A percentile compares a stretch with the other conserved stretches of the same genome.
Evolutionary conservation across 495 filamentous ascomycete species (phyloP).

Genomic region (Lasiosphaeris hirsuta): DNA sequence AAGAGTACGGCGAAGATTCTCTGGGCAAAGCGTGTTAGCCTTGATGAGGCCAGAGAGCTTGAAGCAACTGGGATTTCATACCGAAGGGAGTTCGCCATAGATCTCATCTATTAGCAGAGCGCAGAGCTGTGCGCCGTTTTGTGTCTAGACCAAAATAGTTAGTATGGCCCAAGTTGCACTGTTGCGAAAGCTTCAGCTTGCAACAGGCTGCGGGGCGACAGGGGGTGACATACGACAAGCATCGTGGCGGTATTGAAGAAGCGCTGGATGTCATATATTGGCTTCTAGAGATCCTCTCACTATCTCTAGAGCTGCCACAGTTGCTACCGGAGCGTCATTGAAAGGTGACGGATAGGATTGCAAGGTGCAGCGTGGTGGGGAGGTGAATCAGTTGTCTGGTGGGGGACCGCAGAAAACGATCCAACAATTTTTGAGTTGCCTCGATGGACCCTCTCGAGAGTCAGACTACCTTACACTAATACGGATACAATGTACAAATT

Average conservation of each 20-base stretch:
- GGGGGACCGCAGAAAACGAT: conserved; percentile 24
- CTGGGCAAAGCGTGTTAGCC: conserved; percentile 35
- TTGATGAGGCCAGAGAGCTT: conserved; percentile 18
- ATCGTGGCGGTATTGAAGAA: conserved; percentile 23
- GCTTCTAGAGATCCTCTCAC: conserved; percentile 67
- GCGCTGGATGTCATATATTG: conserved; percentile 9
- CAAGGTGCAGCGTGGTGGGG: conserved; percentile 15
- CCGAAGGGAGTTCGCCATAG: conserved; percentile 85
- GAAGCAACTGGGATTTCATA: conserved; percentile 43
- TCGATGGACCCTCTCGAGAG: conserved; percentile 5
- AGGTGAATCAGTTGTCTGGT: conserved; percentile 22
- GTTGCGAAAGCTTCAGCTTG: not conserved
- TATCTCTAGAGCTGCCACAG: conserved; percentile 66
- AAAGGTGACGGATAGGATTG: conserved; percentile 15
- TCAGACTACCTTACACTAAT: too few species aligned
- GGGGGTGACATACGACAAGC: conserved; percentile 38
- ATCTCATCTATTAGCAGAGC: conserved; percentile 82
- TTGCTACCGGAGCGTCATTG: conserved; percentile 65
- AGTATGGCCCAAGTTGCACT: not conserved
- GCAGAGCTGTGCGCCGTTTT: conserved; percentile 75
- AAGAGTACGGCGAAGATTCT: conserved; percentile 78
- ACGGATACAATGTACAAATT: conserved; percentile 9
- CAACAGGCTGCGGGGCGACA: not conserved
- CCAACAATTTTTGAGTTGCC: conserved; percentile 22
- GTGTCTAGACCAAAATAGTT: conserved; percentile 35